Evolutionary conservation across 768 basidiomycete species (phyloP), one percentile per base, ranked within the genome.

Genomic region (Boletus edulis): DNA sequence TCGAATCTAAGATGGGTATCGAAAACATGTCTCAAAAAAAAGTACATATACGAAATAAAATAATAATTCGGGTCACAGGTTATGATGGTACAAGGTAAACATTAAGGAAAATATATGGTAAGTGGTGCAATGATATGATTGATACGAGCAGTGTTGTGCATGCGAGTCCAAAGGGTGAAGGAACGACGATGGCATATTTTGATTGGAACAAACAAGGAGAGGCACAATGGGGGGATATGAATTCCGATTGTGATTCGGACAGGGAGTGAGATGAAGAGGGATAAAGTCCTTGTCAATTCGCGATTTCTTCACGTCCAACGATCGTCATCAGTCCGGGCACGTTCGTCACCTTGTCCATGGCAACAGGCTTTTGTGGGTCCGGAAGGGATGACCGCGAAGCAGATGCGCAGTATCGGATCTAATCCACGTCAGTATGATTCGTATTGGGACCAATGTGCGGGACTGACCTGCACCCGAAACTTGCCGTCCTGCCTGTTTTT

Each of bases 291-390:
- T 20, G 11, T 68, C 56, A 71, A 48, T 40, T 53, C 3, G 44
- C 24, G 24, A 64, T 43, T 52, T 64, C 71, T 57, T 70, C 74
- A 46, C 84, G 76, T 45, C 72, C 73, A 47, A 85, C 24, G 65
- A 90, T 81, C 38, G 86, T 89, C 89, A 91, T 91, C 31, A 89
- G 76, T 10, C 89, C 89, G 3, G 85, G 84, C 7, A 91, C 77
- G 58, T 80, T 78, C 59, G 73, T 78, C 46, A 79, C 82, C 55
- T 80, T 77, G 54, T 86, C 81, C 45, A 89, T 66, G 1, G 81
- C 81, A 24, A 89, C 80, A 2, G 87, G 87, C 24, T 74, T 76
- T 61, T 78, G 78, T 14, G 87, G 82, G 67, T 91, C 86, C 3
- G 74, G 69, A 3, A 60, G 60, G 9, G 70, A 63, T 3, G 84